Conservation (phyloP, 768 basidiomycete genomes). For the Xerocomellus intermedius region DNA sequence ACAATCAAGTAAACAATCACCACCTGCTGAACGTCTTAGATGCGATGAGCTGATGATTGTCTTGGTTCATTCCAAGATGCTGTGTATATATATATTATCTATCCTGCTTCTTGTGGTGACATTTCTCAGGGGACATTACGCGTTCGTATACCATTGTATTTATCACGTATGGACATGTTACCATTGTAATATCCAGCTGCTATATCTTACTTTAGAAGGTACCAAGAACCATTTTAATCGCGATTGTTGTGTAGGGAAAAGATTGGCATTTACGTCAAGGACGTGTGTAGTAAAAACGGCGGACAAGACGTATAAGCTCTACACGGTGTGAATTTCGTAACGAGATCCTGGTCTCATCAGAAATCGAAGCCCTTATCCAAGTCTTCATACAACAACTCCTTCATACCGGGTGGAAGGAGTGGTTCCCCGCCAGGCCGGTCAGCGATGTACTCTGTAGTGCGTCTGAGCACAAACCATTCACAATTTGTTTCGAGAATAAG, state of each 20-base stretch:
- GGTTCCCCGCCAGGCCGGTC: conserved; percentile 54
- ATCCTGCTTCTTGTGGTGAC: background rate
- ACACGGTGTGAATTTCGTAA: background rate
- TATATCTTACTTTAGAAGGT: conserved; percentile 20
- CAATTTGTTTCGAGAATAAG: background rate
- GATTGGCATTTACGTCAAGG: background rate
- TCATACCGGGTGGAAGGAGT: conserved; percentile 87
- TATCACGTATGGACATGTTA: conserved; percentile 1
- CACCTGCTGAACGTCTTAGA: conserved; percentile 1
- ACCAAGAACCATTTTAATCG: background rate
- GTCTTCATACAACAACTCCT: conserved; percentile 78
- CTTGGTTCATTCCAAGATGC: background rate
- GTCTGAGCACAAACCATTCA: background rate
- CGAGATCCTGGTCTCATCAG: background rate
- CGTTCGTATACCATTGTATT: conserved; percentile 15
- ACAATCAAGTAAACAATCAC: background rate
- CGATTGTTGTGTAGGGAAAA: background rate
- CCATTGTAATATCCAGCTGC: conserved; percentile 21
- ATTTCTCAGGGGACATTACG: conserved; percentile 9
- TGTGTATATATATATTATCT: background rate
- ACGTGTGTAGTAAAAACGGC: too few relatives aligned
- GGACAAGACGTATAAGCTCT: too few relatives aligned
- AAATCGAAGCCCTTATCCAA: conserved; percentile 80
- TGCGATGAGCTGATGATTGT: background rate
- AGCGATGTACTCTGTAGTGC: conserved; percentile 46